Evolutionary conservation across 495 filamentous ascomycete genomes (phyloP), one percentile per base, ranked within the genome.

Genomic region (Penicillium paradoxum): DNA sequence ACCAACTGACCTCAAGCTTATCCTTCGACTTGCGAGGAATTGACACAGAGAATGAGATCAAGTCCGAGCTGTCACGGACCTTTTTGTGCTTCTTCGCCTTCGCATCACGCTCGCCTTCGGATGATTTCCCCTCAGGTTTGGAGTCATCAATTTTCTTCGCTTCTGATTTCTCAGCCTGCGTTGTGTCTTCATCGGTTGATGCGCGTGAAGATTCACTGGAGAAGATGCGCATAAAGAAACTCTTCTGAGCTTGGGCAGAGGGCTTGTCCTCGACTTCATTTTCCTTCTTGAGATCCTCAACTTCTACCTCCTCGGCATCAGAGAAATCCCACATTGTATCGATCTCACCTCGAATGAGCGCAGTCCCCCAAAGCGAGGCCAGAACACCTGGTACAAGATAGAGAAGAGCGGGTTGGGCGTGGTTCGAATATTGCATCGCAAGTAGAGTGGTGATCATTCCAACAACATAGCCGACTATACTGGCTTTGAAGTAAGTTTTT

Each of bases 361-460:
- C 93, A n/a, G 87, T 91, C n/a, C 82, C 69, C 89, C 90, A 96
- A 9, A 95, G 58, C 2, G 83, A 76, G 10, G 76, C 73, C 10
- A 96, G 65, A 3, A 97, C 91, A 2, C 88, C 83, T 0, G 93
- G 93, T 2, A 97, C 95, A 13, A 98, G 82, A 61, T 98, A 98
- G 7, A 98, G 73, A 36, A 98, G 77, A 10, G 93, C 93, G 0
- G 93, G 93, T 58, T 98, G 93, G 9, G 87, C 88, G 55, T 93
- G 90, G 30, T 84, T 76, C 51, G 78, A 91, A 18, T 87, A 71
- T 29, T 91, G 77, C 76, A 97, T 88, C 30, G 90, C 86, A 1
- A 76, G 71, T 25, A 97, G 64, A 1, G 92, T 97, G 7, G 76
- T 68, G 5, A 91, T 30, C 88, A 97, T 90, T 3, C 89, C 91